phyloP scores from a whole-genome alignment of 2,329 filamentous ascomycete genomes.

The Trichoderma lentiforme region DNA sequence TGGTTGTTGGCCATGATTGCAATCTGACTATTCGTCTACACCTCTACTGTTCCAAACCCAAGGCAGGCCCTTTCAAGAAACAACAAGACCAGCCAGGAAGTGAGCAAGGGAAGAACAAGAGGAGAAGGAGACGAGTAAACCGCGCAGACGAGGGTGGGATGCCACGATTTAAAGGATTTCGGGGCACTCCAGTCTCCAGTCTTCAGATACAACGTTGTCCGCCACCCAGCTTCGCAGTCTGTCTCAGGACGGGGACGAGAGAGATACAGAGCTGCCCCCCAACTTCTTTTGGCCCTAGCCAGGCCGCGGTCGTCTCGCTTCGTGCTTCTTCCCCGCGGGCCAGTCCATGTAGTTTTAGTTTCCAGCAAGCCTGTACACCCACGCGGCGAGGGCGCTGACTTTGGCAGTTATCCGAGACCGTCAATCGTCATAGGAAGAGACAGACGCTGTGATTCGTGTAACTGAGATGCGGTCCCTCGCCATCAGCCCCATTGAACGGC shows the following conservation, averaged over 20 bases:
- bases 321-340: constrained; percentile 12
- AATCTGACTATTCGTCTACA: neutral
- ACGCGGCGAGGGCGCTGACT: constrained; percentile 6
- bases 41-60: constrained; percentile 8
- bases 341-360: neutral
- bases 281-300: neutral
- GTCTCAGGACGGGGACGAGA: neutral
- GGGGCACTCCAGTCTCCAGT: neutral
- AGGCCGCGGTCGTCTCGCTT: neutral
- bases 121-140: neutral
- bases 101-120: neutral
- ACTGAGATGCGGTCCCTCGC: constrained; percentile 4
- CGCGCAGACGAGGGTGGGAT: neutral
- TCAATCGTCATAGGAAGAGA: constrained; percentile 4
- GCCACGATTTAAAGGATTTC: constrained; percentile 14
- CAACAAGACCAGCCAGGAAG: neutral
- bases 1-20: constrained; percentile 18
- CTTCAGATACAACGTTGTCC: constrained; percentile 8
- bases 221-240: constrained; percentile 6
- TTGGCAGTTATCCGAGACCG: constrained; percentile 1
- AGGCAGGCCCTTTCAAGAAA: constrained; percentile 1
- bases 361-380: neutral
- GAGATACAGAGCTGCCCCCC: neutral
- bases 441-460: constrained; percentile 2
- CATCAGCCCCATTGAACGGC: neutral